Base-by-base conservation (phyloP, 768 basidiomycete genomes). In the Russula griseocarnosa region DNA sequence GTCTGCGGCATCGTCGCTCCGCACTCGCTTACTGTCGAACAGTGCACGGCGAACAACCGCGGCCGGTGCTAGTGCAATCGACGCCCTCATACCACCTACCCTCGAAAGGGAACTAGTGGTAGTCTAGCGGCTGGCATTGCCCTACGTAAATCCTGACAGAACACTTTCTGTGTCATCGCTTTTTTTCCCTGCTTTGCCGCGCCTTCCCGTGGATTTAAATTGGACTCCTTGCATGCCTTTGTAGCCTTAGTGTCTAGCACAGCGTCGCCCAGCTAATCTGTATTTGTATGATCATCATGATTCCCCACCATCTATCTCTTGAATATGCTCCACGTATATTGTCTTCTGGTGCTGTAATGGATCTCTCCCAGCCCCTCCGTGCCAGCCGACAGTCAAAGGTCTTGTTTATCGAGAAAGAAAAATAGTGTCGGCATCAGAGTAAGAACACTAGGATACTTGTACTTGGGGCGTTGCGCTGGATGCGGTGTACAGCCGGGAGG, bases 1-100 rank as follows among this genome's bases (percentile, higher is more conserved):
- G 42, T 22, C 62, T 10, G 22, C 49, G 24, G 16, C 58, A 9
- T 50, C 61, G 46, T 65, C 65, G 28, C 57, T 68, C 8, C 65
- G 66, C 32, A 53, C 55, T 24, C 68, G 66, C 24, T 52, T 69
- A 38, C 34, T 69, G 38, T 58, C 68, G 22, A 69, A 69, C 42
- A 67, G 60, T 2, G 55, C 65, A n/a, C 65, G 66, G 38, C 59
- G 61, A 24, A 28, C 58, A 6, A 28, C 58, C 6, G 53, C 53
- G 8, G 36, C 53, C 16, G 53, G 63, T n/a, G 44, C 53, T 24
- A 36, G 52, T 24, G 10, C 58, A 3, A 20, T 22, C 5, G 16
- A 38, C 1, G 4, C 34, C 13, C 53, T 59, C 46, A 9, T 32
- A 24, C 36, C 52, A 20, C 8, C 53, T 16, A 14, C 16, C 36